These are phyloP conservation scores for Ustilaginoidea virens DNA, from an alignment of 2,329 filamentous ascomycete species.

Conservation along the genomic window DNA sequence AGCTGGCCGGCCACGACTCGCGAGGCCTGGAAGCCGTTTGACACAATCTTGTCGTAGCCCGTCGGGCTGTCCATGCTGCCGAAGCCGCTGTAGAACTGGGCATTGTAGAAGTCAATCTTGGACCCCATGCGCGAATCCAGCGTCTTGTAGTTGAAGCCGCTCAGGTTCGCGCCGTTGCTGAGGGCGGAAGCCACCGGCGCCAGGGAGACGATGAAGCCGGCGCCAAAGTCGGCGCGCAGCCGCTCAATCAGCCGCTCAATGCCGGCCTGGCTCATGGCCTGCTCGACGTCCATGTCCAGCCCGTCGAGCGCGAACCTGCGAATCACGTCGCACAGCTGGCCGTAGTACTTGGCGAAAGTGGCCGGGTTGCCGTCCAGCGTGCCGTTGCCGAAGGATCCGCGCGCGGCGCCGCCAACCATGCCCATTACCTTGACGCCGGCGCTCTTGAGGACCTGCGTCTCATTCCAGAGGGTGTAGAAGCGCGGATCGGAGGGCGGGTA, in stretches of 20 bases:
- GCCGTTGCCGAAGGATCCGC: slow-evolving; percentile 43
- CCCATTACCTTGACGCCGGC: slow-evolving; percentile 62
- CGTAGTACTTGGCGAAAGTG: slow-evolving; percentile 57
- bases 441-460: slow-evolving; percentile 53
- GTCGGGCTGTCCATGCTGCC: slow-evolving; percentile 32
- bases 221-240: slow-evolving; percentile 52
- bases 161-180: slow-evolving; percentile 42
- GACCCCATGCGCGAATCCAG: slow-evolving; percentile 48
- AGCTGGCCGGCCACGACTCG: slow-evolving; percentile 65
- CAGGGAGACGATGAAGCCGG: slow-evolving; percentile 56
- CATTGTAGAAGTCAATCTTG: slow-evolving; percentile 67
- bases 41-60: slow-evolving; percentile 30
- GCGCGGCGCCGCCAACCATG: slow-evolving; percentile 72
- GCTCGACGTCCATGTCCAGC: slow-evolving; percentile 63
- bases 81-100: slow-evolving; percentile 83
- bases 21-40: slow-evolving; percentile 50
- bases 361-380: slow-evolving; percentile 36
- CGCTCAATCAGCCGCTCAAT: slow-evolving; percentile 48
- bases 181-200: slow-evolving; percentile 65
- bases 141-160: slow-evolving; percentile 61
- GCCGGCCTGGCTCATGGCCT: slow-evolving; percentile 50
- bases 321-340: slow-evolving; percentile 48
- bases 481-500: slow-evolving; percentile 46
- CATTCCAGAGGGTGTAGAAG: slow-evolving; percentile 61
- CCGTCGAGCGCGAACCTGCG: slow-evolving; percentile 45